These are phyloP conservation scores for Rhodotorula sp. DNA, from an alignment of 1,284 basidiomycete genomes.

Conservation along the genomic window DNA sequence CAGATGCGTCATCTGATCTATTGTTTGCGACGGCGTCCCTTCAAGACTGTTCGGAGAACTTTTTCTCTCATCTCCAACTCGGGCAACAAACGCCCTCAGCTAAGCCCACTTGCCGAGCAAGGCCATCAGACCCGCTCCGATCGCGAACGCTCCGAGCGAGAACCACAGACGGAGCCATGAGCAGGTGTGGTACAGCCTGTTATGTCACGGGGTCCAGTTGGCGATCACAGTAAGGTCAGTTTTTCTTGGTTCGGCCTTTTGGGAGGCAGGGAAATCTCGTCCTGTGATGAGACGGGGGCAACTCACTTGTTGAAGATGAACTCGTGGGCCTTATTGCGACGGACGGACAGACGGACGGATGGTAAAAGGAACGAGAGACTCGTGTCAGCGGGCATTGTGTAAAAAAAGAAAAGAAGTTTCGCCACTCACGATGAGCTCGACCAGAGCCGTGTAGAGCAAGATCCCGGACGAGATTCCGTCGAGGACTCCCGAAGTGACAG, in stretches of 20 bases:
- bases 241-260: too few relatives aligned
- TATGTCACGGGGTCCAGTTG: not conserved
- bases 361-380: not conserved
- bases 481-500: conserved; percentile 76
- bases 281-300: too few relatives aligned
- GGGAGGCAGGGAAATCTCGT: too few relatives aligned
- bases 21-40: not conserved
- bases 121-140: conserved; percentile 53
- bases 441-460: conserved; percentile 11
- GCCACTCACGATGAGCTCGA: conserved; percentile 67
- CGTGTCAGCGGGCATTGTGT: not conserved
- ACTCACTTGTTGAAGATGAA: conserved; percentile 62
- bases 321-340: not conserved
- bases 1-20: too few relatives aligned
- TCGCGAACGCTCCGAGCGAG: conserved; percentile 44
- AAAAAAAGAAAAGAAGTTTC: not conserved
- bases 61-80: not conserved
- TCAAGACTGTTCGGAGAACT: not conserved
- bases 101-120: conserved; percentile 47
- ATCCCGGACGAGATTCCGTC: conserved; percentile 81
- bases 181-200: conserved; percentile 22
- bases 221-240: too few relatives aligned
- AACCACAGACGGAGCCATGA: conserved; percentile 38
- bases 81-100: too few relatives aligned
- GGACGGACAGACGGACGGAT: not conserved